A percentile compares a stretch with the other conserved stretches of the same genome.
Conservation (phyloP, 2,329 filamentous ascomycete species). For the Botryotinia calthae region DNA sequence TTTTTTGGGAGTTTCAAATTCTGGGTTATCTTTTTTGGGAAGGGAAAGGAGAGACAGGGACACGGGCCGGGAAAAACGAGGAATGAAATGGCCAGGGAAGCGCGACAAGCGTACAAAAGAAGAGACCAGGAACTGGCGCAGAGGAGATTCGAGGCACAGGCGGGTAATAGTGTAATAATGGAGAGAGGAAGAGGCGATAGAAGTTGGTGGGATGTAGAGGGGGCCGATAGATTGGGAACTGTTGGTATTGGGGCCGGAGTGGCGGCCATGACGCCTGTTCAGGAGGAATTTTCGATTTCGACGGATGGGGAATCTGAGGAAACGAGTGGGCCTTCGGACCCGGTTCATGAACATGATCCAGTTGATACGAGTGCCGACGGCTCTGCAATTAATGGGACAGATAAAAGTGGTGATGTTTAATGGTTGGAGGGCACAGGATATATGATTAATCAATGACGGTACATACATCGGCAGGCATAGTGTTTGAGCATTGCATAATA, state of each 20-base stretch:
- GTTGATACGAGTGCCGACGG: background rate
- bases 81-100: slow-evolving; percentile 54
- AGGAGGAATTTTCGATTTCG: slow-evolving; percentile 27
- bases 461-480: background rate
- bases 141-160: slow-evolving; percentile 36
- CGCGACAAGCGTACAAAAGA: slow-evolving; percentile 47
- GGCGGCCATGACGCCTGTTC: slow-evolving; percentile 29
- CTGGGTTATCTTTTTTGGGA: slow-evolving; percentile 28
- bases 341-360: background rate
- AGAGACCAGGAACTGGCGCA: slow-evolving; percentile 48
- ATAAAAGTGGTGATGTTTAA: background rate
- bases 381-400: background rate
- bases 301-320: slow-evolving; percentile 6
- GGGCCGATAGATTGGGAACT: slow-evolving; percentile 22
- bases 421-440: background rate
- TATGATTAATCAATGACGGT: slow-evolving; percentile 15
- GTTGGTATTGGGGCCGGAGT: background rate
- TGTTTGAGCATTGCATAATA: background rate
- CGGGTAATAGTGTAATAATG: slow-evolving; percentile 18
- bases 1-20: slow-evolving; percentile 40
- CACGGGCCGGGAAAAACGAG: slow-evolving; percentile 46
- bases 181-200: slow-evolving; percentile 31
- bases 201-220: slow-evolving; percentile 40
- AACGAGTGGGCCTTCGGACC: background rate
- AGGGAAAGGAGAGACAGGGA: slow-evolving; percentile 36